Percentiles rank a stretch among this genome's conserved stretches.
These are phyloP conservation scores for Botrytis hyacinthi DNA, from an alignment of 2,329 filamentous ascomycete genomes.

Conservation along the genomic window DNA sequence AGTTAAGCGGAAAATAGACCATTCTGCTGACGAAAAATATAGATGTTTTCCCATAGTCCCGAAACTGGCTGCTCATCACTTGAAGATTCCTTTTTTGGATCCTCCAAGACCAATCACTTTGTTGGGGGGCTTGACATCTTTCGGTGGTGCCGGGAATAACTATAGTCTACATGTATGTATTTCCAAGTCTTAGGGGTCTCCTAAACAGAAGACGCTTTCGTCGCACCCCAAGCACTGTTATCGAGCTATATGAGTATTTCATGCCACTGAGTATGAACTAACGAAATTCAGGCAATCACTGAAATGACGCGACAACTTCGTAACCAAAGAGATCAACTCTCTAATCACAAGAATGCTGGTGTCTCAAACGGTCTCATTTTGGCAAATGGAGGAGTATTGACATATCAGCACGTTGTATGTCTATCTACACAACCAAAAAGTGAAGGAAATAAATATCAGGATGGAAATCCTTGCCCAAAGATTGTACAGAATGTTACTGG, in stretches of 20 bases:
- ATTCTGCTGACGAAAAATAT: constrained; percentile 7
- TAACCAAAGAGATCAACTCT: constrained; percentile 38
- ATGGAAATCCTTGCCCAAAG: constrained; percentile 44
- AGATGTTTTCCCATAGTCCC: constrained; percentile 70
- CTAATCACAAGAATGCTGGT: constrained; percentile 29
- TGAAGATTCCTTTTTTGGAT: constrained; percentile 50
- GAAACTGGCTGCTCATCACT: constrained; percentile 61
- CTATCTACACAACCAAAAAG: constrained; percentile 49
- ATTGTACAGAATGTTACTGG: constrained; percentile 41
- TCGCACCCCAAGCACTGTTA: neutral
- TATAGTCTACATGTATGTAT: constrained; percentile 64
- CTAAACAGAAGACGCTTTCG: too few relatives aligned
- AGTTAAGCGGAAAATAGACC: neutral
- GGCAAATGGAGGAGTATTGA: constrained; percentile 64
- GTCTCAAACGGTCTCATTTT: constrained; percentile 55
- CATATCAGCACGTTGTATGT: constrained; percentile 62
- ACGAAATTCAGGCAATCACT: constrained; percentile 45
- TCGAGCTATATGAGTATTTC: neutral
- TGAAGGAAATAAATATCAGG: constrained; percentile 45
- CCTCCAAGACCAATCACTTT: constrained; percentile 55
- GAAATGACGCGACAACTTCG: constrained; percentile 53
- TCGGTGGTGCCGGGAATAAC: constrained; percentile 69
- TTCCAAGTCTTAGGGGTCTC: neutral
- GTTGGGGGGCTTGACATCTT: constrained; percentile 64
- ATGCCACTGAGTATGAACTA: neutral